Evolutionary conservation across 2,329 filamentous ascomycete genomes (phyloP).

Genomic region (Sclerotinia nivalis): DNA sequence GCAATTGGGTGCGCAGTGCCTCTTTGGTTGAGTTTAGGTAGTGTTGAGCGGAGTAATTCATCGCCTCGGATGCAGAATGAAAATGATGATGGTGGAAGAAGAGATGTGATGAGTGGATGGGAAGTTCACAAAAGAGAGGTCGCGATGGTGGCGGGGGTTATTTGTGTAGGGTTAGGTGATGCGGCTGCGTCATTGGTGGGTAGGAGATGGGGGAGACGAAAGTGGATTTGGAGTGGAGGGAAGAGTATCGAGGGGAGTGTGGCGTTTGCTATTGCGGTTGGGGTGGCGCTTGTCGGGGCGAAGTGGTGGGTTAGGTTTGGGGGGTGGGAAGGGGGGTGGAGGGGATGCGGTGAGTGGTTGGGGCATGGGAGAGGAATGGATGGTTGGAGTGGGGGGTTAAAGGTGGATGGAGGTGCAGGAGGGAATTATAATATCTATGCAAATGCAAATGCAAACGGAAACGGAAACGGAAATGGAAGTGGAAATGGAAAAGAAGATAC

Average conservation of each 20-base stretch:
- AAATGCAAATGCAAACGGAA: neutral
- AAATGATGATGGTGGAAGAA: slow-evolving; percentile 40
- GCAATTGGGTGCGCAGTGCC: slow-evolving; percentile 94
- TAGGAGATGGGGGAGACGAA: slow-evolving; percentile 77
- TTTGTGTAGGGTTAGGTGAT: slow-evolving; percentile 94
- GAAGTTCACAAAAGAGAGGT: slow-evolving; percentile 72
- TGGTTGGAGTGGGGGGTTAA: neutral
- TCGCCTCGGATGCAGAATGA: slow-evolving; percentile 41
- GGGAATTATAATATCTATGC: neutral
- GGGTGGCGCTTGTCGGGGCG: slow-evolving; percentile 67
- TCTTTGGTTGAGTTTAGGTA: slow-evolving; percentile 82
- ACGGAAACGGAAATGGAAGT: neutral
- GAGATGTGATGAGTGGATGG: slow-evolving; percentile 67
- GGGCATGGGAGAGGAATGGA: neutral
- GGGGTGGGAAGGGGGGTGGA: slow-evolving; percentile 79
- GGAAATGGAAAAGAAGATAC: neutral
- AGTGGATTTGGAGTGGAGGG: slow-evolving; percentile 96
- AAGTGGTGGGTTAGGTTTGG: slow-evolving; percentile 75
- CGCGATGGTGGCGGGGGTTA: slow-evolving; percentile 87
- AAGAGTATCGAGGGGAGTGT: slow-evolving; percentile 88
- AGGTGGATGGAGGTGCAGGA: neutral
- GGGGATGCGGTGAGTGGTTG: neutral
- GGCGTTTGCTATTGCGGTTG: slow-evolving; percentile 82
- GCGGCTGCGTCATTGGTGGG: slow-evolving; percentile 90
- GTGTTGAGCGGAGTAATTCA: slow-evolving; percentile 49